A percentile compares a stretch with the other conserved stretches of the same genome.
Conservation (phyloP, 164 flowering plant genomes). For the Vitis rotundifolia region DNA sequence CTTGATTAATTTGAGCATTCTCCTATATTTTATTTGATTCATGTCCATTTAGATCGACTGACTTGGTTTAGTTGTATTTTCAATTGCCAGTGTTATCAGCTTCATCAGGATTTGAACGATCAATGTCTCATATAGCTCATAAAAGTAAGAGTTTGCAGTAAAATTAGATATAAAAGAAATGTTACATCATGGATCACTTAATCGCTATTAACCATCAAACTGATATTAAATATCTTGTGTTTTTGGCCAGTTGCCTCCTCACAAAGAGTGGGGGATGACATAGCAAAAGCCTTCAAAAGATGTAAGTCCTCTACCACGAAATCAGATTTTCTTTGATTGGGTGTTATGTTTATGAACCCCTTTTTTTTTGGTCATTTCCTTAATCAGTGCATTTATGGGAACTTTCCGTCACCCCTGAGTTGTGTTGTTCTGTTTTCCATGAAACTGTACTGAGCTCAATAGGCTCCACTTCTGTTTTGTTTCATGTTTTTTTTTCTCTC, state of each 20-base stretch:
- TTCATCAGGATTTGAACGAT: constrained; percentile 40
- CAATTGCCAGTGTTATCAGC: constrained; percentile 53
- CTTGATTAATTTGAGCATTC: background rate
- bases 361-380: background rate
- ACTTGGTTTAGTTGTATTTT: constrained; percentile 7
- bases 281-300: constrained; percentile 21
- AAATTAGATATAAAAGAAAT: background rate
- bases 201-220: background rate
- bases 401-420: no score
- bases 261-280: background rate
- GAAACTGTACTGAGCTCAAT: no score
- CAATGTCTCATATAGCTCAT: constrained; percentile 32
- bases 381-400: background rate
- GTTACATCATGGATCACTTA: background rate
- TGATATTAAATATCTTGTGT: background rate
- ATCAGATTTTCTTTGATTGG: background rate
- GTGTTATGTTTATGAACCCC: background rate
- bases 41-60: background rate
- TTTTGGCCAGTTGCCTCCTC: constrained; percentile 30
- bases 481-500: no score
- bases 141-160: constrained; percentile 31
- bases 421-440: no score
- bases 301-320: constrained; percentile 30
- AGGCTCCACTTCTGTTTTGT: no score
- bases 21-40: background rate